Evolutionary conservation across 805 yeast species (phyloP).

Genomic region (Cyberlindnera xishuangbannaensis): DNA sequence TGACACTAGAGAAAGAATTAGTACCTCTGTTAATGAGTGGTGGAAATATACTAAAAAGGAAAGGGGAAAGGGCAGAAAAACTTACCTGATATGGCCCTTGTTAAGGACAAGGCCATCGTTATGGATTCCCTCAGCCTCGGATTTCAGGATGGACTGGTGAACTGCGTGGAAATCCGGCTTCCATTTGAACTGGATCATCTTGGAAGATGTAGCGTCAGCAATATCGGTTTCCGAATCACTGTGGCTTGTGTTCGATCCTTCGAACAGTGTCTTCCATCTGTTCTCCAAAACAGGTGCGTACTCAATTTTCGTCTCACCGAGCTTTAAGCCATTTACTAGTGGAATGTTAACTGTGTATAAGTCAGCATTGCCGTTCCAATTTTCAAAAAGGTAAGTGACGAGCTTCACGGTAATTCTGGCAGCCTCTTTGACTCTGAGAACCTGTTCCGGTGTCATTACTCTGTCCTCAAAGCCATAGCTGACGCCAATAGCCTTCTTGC

Average conservation of each 20-base stretch:
- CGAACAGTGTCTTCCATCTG: slow-evolving; percentile 67
- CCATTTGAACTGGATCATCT: slow-evolving; percentile 62
- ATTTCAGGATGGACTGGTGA: slow-evolving; percentile 43
- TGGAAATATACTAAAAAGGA: no score
- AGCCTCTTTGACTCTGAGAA: slow-evolving; percentile 45
- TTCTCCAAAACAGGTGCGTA: slow-evolving; percentile 81
- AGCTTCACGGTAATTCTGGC: slow-evolving; percentile 61
- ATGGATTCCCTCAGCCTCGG: slow-evolving; percentile 26
- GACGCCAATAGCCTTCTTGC: slow-evolving; percentile 65
- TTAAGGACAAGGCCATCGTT: slow-evolving; percentile 28
- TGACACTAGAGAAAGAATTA: slow-evolving; percentile 45
- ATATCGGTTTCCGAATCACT: slow-evolving; percentile 33
- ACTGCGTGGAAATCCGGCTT: slow-evolving; percentile 72
- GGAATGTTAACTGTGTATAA: slow-evolving; percentile 85
- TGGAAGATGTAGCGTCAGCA: slow-evolving; percentile 41
- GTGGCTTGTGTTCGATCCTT: slow-evolving; percentile 13
- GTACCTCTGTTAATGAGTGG: background rate
- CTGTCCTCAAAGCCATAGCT: slow-evolving; percentile 73
- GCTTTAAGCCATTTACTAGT: slow-evolving; percentile 44
- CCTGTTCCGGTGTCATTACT: slow-evolving; percentile 38
- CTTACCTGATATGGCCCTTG: slow-evolving; percentile 24
- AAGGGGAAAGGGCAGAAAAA: no score
- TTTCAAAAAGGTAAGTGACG: slow-evolving; percentile 48
- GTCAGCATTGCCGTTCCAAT: slow-evolving; percentile 59
- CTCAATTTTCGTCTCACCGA: slow-evolving; percentile 52